These are phyloP conservation scores for Colletotrichum spaethianum DNA, from an alignment of 2,329 filamentous ascomycete species.

Conservation along the genomic window DNA sequence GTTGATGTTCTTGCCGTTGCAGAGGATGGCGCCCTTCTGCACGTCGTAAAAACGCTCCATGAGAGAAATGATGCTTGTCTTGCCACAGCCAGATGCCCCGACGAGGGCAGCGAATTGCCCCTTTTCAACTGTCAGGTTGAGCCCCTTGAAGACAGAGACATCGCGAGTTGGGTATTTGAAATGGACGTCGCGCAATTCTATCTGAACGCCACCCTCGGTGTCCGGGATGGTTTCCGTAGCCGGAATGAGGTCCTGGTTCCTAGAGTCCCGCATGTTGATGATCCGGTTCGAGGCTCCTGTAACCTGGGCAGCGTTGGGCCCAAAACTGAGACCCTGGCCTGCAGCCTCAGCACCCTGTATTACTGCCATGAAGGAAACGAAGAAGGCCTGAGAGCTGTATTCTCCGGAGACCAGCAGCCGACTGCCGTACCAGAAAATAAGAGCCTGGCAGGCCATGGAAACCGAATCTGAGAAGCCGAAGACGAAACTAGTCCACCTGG, in stretches of 20 bases:
- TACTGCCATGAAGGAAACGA: conserved; percentile 75
- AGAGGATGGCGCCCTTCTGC: conserved; percentile 73
- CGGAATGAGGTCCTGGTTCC: conserved; percentile 52
- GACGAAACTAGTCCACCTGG: conserved; percentile 73
- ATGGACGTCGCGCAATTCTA: conserved; percentile 69
- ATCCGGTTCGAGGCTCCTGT: conserved; percentile 73
- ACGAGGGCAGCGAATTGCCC: conserved; percentile 81
- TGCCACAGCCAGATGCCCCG: conserved; percentile 79
- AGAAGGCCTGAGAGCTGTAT: conserved; percentile 62
- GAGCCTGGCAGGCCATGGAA: conserved; percentile 73
- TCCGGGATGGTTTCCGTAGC: conserved; percentile 57
- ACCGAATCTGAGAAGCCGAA: conserved; percentile 80
- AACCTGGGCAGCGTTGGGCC: conserved; percentile 74
- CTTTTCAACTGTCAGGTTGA: conserved; percentile 76
- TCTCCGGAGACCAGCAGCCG: conserved; percentile 68
- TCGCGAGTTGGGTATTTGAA: conserved; percentile 74
- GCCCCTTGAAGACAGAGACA: conserved; percentile 69
- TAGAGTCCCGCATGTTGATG: conserved; percentile 63
- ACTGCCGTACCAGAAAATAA: conserved; percentile 78
- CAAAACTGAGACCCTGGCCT: conserved; percentile 77
- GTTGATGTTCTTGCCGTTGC: conserved; percentile 73
- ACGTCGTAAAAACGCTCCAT: conserved; percentile 81
- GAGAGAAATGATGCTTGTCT: conserved; percentile 78
- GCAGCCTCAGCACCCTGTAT: conserved; percentile 78
- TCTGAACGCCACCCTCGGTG: conserved; percentile 64